Conservation (phyloP, 257 asterid species). For the Euphrasia confusa region DNA sequence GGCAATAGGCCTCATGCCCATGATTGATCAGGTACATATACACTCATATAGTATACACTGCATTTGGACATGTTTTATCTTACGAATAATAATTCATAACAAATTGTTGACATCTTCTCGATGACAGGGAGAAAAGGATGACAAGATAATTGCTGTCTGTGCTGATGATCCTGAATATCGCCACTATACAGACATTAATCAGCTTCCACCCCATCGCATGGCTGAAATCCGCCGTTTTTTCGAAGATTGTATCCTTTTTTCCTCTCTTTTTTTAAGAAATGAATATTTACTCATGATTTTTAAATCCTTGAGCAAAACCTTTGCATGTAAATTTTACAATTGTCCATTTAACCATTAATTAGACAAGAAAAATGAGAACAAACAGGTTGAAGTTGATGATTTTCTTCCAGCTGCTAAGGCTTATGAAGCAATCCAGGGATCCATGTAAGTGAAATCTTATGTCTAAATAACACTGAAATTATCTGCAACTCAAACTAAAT, state of each 20-base stretch:
- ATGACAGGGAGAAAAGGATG: constrained; percentile 82
- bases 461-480: not conserved
- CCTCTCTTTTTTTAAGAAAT: not conserved
- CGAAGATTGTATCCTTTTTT: constrained; percentile 82
- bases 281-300: not conserved
- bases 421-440: constrained; percentile 64
- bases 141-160: constrained; percentile 95
- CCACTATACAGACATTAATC: constrained; percentile 65
- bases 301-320: not conserved
- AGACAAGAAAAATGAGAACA: constrained; percentile 95
- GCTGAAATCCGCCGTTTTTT: constrained; percentile 93
- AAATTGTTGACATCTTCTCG: constrained; percentile 14
- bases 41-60: not conserved
- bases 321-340: not conserved
- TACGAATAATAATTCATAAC: not conserved
- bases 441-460: constrained; percentile 53
- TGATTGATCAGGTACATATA: constrained; percentile 81
- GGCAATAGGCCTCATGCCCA: constrained; percentile 97
- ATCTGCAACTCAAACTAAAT: not conserved
- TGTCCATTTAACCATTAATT: constrained; percentile 33
- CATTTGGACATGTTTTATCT: not conserved
- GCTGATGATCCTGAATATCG: constrained; percentile 93
- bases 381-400: constrained; percentile 76
- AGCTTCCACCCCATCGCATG: constrained; percentile 88
- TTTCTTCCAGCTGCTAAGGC: constrained; percentile 78